Conservation (phyloP, 371 early-diverging fungal genomes). For the Amoeboaphelidium protococcarum region DNA sequence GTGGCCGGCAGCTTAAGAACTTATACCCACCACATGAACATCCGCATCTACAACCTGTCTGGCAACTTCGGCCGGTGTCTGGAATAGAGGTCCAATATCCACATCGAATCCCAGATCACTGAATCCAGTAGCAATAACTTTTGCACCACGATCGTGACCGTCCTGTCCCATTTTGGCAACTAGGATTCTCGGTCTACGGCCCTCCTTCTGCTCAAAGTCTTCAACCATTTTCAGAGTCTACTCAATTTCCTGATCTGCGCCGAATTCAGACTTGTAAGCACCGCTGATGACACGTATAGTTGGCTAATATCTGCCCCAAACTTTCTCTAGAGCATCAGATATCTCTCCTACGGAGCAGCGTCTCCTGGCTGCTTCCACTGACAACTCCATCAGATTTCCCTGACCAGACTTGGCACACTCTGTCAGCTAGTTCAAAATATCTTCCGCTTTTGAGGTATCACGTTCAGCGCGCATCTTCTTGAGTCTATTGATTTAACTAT, state of each 20-base stretch:
- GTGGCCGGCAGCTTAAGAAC: constrained; percentile 59
- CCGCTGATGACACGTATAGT: constrained; percentile 43
- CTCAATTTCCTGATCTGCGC: constrained; percentile 27
- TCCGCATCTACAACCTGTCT: constrained; percentile 60
- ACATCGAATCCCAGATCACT: constrained; percentile 70
- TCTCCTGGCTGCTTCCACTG: constrained; percentile 30
- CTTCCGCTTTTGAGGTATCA: constrained; percentile 17
- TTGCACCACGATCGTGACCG: constrained; percentile 67
- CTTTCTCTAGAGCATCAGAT: constrained; percentile 38
- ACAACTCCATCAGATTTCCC: constrained; percentile 34
- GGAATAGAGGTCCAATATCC: constrained; percentile 62
- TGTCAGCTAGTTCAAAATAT: constrained; percentile 27
- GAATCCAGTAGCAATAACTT: constrained; percentile 61
- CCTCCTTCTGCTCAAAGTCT: constrained; percentile 23
- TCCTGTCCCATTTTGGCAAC: constrained; percentile 76
- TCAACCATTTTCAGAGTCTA: constrained; percentile 28
- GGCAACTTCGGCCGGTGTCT: constrained; percentile 57
- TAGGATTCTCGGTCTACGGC: constrained; percentile 52
- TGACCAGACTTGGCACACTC: constrained; percentile 25
- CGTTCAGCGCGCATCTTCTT: constrained; percentile 19
- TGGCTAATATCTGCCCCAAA: constrained; percentile 54
- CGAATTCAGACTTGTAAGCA: constrained; percentile 54
- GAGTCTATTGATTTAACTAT: constrained; percentile 22
- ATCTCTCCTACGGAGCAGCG: constrained; percentile 63
- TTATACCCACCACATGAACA: constrained; percentile 58